These are phyloP conservation scores for Vicia faba DNA, from an alignment of 306 rosid genomes.

Conservation along the genomic window DNA sequence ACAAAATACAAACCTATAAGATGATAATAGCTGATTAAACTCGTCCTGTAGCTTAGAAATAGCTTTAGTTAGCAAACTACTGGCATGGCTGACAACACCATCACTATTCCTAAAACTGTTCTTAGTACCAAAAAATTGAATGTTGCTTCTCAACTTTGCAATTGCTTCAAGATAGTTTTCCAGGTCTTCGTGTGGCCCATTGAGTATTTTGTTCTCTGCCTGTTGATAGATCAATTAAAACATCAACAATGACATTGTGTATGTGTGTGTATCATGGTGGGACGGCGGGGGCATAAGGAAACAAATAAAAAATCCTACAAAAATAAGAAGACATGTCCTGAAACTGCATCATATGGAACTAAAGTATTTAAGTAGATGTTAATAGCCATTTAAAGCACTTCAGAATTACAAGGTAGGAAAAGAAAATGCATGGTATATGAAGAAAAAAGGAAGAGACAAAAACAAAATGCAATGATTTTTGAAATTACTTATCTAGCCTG, in stretches of 20 bases:
- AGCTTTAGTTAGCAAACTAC: conserved; percentile 72
- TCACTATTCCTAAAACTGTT: conserved; percentile 74
- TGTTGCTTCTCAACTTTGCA: conserved; percentile 75
- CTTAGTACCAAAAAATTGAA: conserved; percentile 72
- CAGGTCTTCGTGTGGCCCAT: conserved; percentile 93
- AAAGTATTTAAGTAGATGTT: neutral
- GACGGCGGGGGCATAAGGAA: neutral
- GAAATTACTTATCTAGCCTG: no score
- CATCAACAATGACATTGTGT: conserved; percentile 10
- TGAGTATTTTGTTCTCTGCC: conserved; percentile 80
- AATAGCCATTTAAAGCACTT: conserved; percentile 24
- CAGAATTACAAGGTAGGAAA: conserved; percentile 9
- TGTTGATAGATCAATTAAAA: conserved; percentile 40
- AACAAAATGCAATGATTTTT: neutral
- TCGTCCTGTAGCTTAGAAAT: conserved; percentile 91
- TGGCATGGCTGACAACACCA: conserved; percentile 68
- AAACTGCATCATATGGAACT: neutral
- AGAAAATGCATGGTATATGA: neutral
- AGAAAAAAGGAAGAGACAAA: neutral
- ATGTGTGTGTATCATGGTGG: neutral
- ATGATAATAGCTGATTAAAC: conserved; percentile 67
- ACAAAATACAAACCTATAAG: conserved; percentile 72
- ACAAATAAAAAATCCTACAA: neutral
- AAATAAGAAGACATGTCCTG: neutral
- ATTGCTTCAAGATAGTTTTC: conserved; percentile 90